A percentile compares a stretch with the other conserved stretches of the same genome.
Conservation (phyloP, 345 rosid species). For the Hevea brasiliensis region DNA sequence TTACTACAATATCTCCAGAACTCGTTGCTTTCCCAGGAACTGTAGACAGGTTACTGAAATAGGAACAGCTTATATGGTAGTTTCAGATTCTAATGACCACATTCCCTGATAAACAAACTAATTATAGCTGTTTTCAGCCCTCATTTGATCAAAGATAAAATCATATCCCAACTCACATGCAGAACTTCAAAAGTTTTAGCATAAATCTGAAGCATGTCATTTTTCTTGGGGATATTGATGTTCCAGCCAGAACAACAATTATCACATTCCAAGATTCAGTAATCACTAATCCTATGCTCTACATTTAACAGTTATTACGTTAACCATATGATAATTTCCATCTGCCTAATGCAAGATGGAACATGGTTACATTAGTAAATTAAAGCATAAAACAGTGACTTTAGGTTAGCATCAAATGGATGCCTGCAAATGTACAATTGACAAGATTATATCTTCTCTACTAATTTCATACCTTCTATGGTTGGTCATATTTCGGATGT, state of each 20-base stretch:
- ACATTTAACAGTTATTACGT: neutral
- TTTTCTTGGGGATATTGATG: neutral
- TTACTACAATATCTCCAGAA: neutral
- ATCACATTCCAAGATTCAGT: neutral
- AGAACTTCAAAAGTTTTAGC: neutral
- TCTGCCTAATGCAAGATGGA: neutral
- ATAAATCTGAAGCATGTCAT: neutral
- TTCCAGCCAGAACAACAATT: neutral
- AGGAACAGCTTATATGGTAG: neutral
- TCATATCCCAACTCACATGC: neutral
- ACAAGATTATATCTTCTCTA: constrained; percentile 1
- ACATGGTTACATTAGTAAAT: neutral
- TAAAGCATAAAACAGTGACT: neutral
- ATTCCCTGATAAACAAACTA: too few species aligned
- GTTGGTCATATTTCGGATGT: neutral
- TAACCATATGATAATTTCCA: too few species aligned
- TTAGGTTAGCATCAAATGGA: neutral
- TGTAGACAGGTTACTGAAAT: neutral
- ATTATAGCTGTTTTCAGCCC: neutral
- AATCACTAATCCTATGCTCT: neutral
- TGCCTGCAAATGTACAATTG: neutral
- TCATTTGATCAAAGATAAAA: too few species aligned
- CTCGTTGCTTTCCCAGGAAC: neutral
- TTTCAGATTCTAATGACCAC: neutral
- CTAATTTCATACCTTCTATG: neutral